Evolutionary conservation across 139 green algal genomes (phyloP).

Genomic region (Closterium sp.): DNA sequence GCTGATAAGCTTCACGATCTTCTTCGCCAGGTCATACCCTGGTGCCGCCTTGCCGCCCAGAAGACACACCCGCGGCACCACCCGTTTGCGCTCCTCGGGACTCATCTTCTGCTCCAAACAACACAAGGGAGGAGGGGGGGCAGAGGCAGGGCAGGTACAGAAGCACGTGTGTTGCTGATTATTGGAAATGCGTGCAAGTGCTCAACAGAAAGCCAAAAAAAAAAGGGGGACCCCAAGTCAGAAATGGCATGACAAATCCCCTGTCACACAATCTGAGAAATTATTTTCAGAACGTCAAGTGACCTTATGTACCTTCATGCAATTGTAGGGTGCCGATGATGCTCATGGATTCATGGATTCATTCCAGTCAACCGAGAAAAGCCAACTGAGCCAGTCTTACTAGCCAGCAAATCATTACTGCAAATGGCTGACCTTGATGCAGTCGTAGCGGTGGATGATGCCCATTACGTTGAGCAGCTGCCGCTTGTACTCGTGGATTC

Average conservation of each 20-base stretch:
- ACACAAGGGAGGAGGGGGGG: not conserved
- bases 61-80: conserved; percentile 85
- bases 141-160: too few relatives aligned
- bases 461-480: conserved; percentile 85
- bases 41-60: conserved; percentile 95
- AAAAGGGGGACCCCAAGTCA: too few relatives aligned
- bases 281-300: too few relatives aligned
- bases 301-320: conserved; percentile 61
- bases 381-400: conserved; percentile 37
- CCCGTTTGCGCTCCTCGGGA: conserved; percentile 62
- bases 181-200: too few relatives aligned
- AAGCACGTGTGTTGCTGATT: too few relatives aligned
- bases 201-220: too few relatives aligned
- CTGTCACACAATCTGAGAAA: too few relatives aligned
- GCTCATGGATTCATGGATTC: conserved; percentile 90
- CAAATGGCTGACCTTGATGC: conserved; percentile 67
- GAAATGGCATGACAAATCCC: too few relatives aligned
- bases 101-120: conserved; percentile 65
- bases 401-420: not conserved
- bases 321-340: conserved; percentile 78
- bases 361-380: conserved; percentile 72
- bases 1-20: conserved; percentile 94
- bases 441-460: conserved; percentile 80
- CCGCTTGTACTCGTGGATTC: conserved; percentile 94
- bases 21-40: conserved; percentile 97